Evolutionary conservation across 148 eudicot species (phyloP).

Genomic region (Suaeda aralocaspica): DNA sequence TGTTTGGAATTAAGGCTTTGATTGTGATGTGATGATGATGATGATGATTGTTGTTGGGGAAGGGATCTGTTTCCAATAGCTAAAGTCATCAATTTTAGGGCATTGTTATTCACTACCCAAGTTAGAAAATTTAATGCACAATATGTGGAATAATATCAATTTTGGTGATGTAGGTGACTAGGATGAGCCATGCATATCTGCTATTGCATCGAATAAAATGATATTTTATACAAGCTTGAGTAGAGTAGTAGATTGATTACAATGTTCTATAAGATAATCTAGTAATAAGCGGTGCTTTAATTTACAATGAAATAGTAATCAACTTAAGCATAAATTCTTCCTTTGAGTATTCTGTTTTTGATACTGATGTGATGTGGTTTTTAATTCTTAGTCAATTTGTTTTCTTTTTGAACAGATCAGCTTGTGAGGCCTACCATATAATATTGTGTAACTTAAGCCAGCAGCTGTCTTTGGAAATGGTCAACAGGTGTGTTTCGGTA

Average conservation of each 20-base stretch:
- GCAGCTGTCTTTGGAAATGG: slow-evolving; percentile 58
- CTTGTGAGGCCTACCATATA: slow-evolving; percentile 13
- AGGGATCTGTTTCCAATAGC: not conserved
- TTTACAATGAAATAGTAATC: not conserved
- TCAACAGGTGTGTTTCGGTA: slow-evolving; percentile 43
- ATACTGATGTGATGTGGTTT: not conserved
- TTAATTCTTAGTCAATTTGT: slow-evolving; percentile 3
- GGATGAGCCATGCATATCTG: not conserved
- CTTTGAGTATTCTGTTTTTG: not conserved
- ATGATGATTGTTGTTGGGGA: too few relatives aligned
- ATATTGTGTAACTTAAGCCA: slow-evolving; percentile 16
- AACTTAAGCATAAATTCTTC: not conserved
- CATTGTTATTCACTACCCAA: not conserved
- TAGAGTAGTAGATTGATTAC: not conserved
- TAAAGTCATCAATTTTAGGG: not conserved
- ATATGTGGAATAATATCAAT: not conserved
- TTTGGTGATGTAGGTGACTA: not conserved
- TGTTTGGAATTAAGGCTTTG: too few relatives aligned
- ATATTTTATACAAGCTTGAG: not conserved
- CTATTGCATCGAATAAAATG: not conserved
- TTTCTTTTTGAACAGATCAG: slow-evolving; percentile 20
- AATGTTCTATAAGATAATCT: not conserved
- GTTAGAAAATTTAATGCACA: not conserved
- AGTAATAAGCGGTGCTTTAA: not conserved
- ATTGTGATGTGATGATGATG: too few relatives aligned